Base-by-base conservation (phyloP, 495 filamentous ascomycete species). In the Aspergillus mulundensis region DNA sequence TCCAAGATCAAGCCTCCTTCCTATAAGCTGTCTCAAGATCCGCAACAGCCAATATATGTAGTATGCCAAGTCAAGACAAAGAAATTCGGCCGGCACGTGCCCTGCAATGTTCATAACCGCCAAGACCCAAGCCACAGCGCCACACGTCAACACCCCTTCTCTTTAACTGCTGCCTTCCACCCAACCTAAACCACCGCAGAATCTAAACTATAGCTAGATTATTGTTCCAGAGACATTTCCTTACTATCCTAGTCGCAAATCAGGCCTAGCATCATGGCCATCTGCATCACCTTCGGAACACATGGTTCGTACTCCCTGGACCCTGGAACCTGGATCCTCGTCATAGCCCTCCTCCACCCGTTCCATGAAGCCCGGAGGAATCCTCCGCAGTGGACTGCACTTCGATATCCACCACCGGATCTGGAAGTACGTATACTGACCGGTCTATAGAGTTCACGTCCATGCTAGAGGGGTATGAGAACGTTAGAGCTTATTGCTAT, bases 221-320 rank as follows among this genome's bases (percentile, higher is more conserved):
- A 14, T 10, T 36, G 12, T 10, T 36, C 32, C 32, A 36, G 32
- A 15, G 32, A 36, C 5, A 10, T 10, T 10, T 6, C 5, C 32
- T 14, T 7, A 8, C 25, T 14, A 36, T 40, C 14, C 38, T 40
- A 18, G 38, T 18, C n/a, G 12, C 5, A 40, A 4, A 16, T 5
- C 8, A 16, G 28, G 23, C 10, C 38, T 15, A 39, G 51, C 43
- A 56, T 43, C 54, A 81, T 82, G 79, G 76, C 76, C 32, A 73
- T 82, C 62, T 82, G 77, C 64, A 79, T 82, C 61, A 82, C 79
- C 3, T 81, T 81, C 61, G 79, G 79, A 54, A 77, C 74, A 15
- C 75, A 82, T 55, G 77, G 79, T 81, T 63, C 63, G 67, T 66
- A 12, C 48, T 39, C 15, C 56, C 38, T 28, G 48, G 48, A 50